Conservation (phyloP, 331 rosid genomes). For the Telfairia occidentalis region DNA sequence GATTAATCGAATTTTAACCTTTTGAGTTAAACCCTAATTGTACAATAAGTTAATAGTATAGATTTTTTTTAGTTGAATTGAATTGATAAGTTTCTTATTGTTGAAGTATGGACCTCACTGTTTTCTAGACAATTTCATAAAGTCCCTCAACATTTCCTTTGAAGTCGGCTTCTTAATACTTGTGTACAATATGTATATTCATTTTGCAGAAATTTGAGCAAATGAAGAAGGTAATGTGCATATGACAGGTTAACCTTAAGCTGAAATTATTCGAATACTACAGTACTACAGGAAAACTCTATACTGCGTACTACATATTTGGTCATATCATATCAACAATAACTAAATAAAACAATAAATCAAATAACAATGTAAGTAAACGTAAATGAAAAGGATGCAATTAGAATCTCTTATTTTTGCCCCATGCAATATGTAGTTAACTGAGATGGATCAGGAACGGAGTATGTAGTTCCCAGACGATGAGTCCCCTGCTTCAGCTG, state of each 20-base stretch:
- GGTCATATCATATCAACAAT: neutral
- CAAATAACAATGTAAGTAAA: neutral
- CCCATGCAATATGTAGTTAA: neutral
- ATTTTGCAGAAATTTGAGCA: neutral
- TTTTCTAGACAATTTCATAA: neutral
- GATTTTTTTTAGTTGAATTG: too few relatives aligned
- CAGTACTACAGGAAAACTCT: neutral
- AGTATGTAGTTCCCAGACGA: too few relatives aligned
- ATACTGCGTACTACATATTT: neutral
- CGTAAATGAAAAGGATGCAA: neutral
- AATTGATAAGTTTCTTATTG: neutral
- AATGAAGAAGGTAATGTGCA: neutral
- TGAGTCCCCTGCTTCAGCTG: too few relatives aligned
- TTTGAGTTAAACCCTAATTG: neutral
- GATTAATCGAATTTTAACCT: neutral
- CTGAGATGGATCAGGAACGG: too few relatives aligned
- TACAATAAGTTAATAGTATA: too few relatives aligned
- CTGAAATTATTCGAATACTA: neutral
- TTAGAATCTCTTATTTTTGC: neutral
- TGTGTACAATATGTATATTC: neutral
- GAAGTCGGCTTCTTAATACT: neutral
- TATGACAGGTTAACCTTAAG: neutral
- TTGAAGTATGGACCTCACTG: neutral
- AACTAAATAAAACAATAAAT: neutral
- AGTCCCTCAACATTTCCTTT: too few relatives aligned